Evolutionary conservation across 371 early-diverging fungal species (phyloP), one percentile per base, ranked within the genome.

Genomic region (Phascolomyces articulosus): DNA sequence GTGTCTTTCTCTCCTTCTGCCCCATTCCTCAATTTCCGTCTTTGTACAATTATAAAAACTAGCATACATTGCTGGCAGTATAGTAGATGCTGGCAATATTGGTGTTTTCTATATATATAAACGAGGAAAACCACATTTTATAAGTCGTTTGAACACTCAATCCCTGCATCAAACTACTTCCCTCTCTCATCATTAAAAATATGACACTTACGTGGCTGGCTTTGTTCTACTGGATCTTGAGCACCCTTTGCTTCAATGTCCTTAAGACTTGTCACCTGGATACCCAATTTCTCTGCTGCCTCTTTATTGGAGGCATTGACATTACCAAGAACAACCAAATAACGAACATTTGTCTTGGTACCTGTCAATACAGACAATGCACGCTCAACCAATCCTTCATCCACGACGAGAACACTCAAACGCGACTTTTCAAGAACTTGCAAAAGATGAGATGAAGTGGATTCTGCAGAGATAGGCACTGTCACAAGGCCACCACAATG

Each of bases 1-100:
- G n/a, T n/a, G n/a, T n/a, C n/a, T n/a, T n/a, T n/a, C n/a, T n/a
- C n/a, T n/a, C n/a, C n/a, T n/a, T n/a, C n/a, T n/a, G 38, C 38
- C 6, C 38, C 38, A 38, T 38, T 9, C 38, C 13, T 38, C 9
- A 9, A 38, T 38, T 38, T 38, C 38, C 38, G 6, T 13, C 44
- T 44, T 44, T 44, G 11, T 34, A 34, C 34, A 9, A 9, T 34
- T 20, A 38, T 21, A 26, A 23, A 16, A 56, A 56, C 31, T 58
- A 53, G 6, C 54, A 7, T 53, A 53, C 54, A 24, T 55, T 60
- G 6, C 53, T 62, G 9, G 34, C 51, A 9, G 62, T 71, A 44
- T 74, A 82, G 58, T 71, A 74, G 48, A 82, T 75, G 44, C 76
- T 75, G 27, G 76, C 74, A n/a, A 76, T 67, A 64, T 77, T 78